Conservation (phyloP, 2,329 filamentous ascomycete species). For the Aspergillus spinulosporus region DNA sequence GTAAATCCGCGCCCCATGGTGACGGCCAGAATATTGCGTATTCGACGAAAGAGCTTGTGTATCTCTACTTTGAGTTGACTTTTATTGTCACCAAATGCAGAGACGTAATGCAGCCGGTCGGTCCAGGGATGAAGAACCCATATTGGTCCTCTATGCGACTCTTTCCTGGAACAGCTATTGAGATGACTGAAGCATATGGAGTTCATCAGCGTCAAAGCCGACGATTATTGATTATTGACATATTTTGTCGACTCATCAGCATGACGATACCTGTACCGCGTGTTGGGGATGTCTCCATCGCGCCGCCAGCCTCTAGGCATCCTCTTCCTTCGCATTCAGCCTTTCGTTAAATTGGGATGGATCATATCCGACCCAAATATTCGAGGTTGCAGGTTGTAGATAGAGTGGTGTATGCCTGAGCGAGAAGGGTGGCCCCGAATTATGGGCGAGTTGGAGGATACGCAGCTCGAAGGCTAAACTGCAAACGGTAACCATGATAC, state of each 20-base stretch:
- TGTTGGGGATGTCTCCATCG: neutral
- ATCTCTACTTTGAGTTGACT: neutral
- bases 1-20: neutral
- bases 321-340: neutral
- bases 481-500: slow-evolving; percentile 12
- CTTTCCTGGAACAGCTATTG: neutral
- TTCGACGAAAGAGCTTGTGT: neutral
- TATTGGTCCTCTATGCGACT: neutral
- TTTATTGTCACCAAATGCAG: slow-evolving; percentile 8
- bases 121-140: neutral
- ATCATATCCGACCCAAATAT: slow-evolving; percentile 5
- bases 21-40: neutral
- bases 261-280: slow-evolving; percentile 9
- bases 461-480: slow-evolving; percentile 7
- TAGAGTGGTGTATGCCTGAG: slow-evolving; percentile 8
- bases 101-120: slow-evolving; percentile 16
- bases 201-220: neutral
- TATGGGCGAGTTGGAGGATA: slow-evolving; percentile 11
- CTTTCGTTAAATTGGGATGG: neutral
- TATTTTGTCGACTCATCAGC: slow-evolving; percentile 8
- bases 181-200: neutral
- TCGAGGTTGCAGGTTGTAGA: slow-evolving; percentile 9
- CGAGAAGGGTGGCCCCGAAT: slow-evolving; percentile 12
- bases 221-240: neutral
- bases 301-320: slow-evolving; percentile 1